Evolutionary conservation across 2,329 filamentous ascomycete genomes (phyloP).

Genomic region (Botrytis cinerea): DNA sequence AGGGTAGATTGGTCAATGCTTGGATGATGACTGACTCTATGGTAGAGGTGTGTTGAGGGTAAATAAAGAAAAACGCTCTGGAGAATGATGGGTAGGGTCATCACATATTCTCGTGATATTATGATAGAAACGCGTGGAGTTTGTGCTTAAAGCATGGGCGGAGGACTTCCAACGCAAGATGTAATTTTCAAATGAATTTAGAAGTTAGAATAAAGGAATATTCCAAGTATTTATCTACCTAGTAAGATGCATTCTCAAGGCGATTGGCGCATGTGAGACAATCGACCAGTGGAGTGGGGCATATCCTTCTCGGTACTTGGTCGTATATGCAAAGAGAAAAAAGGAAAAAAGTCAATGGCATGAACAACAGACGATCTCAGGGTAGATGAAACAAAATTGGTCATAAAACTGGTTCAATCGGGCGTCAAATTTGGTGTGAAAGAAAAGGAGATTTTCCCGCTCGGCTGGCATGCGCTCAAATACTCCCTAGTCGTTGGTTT

Average conservation of each 20-base stretch:
- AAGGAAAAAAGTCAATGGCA: neutral
- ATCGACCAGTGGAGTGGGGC: conserved; percentile 4
- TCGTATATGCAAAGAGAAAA: neutral
- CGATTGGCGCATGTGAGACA: neutral
- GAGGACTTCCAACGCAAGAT: conserved; percentile 12
- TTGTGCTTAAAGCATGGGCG: neutral
- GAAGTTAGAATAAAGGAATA: neutral
- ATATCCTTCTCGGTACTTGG: neutral
- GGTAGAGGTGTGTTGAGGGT: neutral
- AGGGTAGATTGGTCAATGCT: neutral
- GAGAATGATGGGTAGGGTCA: neutral
- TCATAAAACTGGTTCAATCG: too few relatives aligned
- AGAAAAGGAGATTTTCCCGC: neutral
- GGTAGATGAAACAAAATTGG: neutral
- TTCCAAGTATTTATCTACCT: neutral
- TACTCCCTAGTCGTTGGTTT: neutral
- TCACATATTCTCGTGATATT: conserved; percentile 2
- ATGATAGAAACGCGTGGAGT: neutral
- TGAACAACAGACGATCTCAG: neutral
- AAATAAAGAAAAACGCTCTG: neutral
- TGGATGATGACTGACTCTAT: neutral
- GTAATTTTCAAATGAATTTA: conserved; percentile 8
- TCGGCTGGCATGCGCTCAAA: conserved; percentile 16
- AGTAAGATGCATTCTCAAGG: neutral
- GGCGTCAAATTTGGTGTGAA: neutral